These are phyloP conservation scores for Syzygium oleosum DNA, from an alignment of 345 rosid genomes.

Conservation along the genomic window DNA sequence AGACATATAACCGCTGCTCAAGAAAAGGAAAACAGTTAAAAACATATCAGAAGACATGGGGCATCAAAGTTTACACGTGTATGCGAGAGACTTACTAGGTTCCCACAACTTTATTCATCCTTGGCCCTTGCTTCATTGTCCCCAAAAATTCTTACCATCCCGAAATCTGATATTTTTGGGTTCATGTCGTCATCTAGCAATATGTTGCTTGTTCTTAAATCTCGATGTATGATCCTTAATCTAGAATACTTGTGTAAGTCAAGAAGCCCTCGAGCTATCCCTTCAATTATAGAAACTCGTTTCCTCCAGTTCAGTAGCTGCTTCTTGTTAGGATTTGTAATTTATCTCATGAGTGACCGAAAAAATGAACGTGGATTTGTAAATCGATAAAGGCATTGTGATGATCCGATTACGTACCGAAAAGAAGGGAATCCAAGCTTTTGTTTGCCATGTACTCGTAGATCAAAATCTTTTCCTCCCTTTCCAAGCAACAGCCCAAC, in stretches of 20 bases:
- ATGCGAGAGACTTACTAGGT: constrained; percentile 8
- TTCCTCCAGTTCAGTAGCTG: constrained; percentile 7
- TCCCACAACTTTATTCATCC: constrained; percentile 12
- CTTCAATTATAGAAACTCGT: constrained; percentile 9
- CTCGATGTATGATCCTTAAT: constrained; percentile 17
- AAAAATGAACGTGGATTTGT: background rate
- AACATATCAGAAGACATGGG: background rate
- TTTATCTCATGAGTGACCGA: background rate
- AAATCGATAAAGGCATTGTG: background rate
- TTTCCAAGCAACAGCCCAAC: constrained; percentile 12
- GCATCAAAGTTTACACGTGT: background rate
- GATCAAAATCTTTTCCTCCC: constrained; percentile 14
- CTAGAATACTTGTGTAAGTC: constrained; percentile 23
- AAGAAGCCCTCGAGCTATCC: constrained; percentile 17
- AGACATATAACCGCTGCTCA: constrained; percentile 18
- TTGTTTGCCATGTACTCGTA: constrained; percentile 18
- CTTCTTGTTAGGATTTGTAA: constrained; percentile 5
- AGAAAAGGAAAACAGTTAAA: background rate
- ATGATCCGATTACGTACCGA: background rate
- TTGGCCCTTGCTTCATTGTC: constrained; percentile 3
- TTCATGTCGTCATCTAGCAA: constrained; percentile 16
- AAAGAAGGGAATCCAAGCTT: constrained; percentile 16
- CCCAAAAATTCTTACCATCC: constrained; percentile 17
- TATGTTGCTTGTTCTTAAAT: constrained; percentile 15
- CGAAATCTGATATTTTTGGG: constrained; percentile 23